Evolutionary conservation across 805 yeast species (phyloP).

Genomic region (Nakazawaea anatomiae): DNA sequence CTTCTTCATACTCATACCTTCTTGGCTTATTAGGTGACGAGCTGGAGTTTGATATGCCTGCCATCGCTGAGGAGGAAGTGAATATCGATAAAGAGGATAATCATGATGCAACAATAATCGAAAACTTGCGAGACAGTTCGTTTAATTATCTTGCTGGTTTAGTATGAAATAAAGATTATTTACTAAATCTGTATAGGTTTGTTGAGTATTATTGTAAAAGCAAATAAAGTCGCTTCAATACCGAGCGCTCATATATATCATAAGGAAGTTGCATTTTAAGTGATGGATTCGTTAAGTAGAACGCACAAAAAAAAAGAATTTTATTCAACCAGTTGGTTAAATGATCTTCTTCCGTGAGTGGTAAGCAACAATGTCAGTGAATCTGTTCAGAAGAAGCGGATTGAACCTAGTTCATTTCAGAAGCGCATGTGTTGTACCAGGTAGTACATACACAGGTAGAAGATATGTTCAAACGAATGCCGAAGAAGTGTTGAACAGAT

Average conservation of each 20-base stretch:
- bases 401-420: neutral
- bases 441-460: neutral
- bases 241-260: too few relatives aligned
- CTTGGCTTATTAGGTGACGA: slow-evolving; percentile 3
- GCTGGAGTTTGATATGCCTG: neutral
- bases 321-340: too few relatives aligned
- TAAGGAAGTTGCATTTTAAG: too few relatives aligned
- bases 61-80: neutral
- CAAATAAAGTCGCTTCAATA: too few relatives aligned
- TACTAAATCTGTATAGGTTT: neutral
- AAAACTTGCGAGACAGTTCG: slow-evolving; percentile 8
- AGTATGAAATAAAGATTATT: neutral
- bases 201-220: too few relatives aligned
- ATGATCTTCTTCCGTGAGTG: too few relatives aligned
- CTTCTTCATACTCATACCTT: slow-evolving; percentile 8
- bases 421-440: slow-evolving; percentile 1
- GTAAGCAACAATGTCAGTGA: neutral
- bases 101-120: neutral
- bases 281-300: too few relatives aligned
- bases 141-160: slow-evolving; percentile 5
- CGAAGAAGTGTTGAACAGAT: slow-evolving; percentile 29
- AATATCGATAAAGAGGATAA: neutral
- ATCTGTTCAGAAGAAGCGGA: neutral
- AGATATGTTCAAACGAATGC: slow-evolving; percentile 14
- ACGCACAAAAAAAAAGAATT: too few relatives aligned